Evolutionary conservation across 805 yeast genomes (phyloP).

Genomic region (Myxozyma udenii): DNA sequence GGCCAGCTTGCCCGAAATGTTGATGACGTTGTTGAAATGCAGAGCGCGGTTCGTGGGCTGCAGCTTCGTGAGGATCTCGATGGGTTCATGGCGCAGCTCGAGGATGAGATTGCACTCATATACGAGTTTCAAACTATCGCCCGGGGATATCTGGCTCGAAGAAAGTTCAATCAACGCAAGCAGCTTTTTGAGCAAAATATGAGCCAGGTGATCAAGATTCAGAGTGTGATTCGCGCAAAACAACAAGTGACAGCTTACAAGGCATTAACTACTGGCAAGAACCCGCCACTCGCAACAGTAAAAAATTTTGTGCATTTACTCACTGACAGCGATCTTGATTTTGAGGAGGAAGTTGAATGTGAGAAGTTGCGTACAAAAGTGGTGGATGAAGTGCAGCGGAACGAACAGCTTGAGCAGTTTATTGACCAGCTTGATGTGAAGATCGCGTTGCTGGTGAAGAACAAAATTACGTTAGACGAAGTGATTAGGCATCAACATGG

Average conservation of each 20-base stretch:
- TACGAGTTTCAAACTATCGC: slow-evolving; percentile 37
- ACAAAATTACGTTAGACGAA: slow-evolving; percentile 75
- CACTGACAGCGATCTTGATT: slow-evolving; percentile 68
- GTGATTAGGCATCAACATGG: slow-evolving; percentile 47
- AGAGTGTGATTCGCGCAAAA: slow-evolving; percentile 66
- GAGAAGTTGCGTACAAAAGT: slow-evolving; percentile 67
- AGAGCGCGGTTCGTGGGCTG: slow-evolving; percentile 41
- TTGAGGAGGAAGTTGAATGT: slow-evolving; percentile 67
- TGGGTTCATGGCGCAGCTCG: slow-evolving; percentile 37
- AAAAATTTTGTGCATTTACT: slow-evolving; percentile 72
- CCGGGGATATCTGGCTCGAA: slow-evolving; percentile 38
- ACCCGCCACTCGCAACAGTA: slow-evolving; percentile 77
- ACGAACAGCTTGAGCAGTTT: slow-evolving; percentile 68
- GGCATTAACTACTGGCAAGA: slow-evolving; percentile 61
- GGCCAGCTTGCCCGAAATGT: slow-evolving; percentile 12
- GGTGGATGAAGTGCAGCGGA: slow-evolving; percentile 62
- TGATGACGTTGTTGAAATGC: slow-evolving; percentile 36
- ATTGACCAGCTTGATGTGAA: slow-evolving; percentile 76
- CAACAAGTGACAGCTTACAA: slow-evolving; percentile 70
- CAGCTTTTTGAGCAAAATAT: slow-evolving; percentile 55
- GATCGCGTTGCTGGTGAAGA: slow-evolving; percentile 71
- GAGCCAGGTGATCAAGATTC: slow-evolving; percentile 65
- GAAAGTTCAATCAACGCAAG: slow-evolving; percentile 33
- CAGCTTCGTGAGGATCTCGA: slow-evolving; percentile 38
- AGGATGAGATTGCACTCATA: slow-evolving; percentile 36